Base-by-base conservation (phyloP, 768 basidiomycete species). In the Boletus fagicola region DNA sequence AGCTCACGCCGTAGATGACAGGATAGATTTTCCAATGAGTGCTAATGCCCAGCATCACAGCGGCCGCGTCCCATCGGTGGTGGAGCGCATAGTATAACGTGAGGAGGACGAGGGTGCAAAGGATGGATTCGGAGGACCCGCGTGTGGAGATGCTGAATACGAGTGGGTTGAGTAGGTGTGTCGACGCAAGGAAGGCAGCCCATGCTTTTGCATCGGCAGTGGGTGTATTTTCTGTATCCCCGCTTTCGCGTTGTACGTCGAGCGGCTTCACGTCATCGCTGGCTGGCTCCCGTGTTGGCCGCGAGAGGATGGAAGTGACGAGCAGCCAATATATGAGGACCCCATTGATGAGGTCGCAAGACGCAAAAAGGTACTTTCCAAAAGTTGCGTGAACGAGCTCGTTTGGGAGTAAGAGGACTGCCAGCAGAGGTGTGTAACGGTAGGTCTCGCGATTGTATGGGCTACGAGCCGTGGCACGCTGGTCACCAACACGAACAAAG, bases 11-110 rank as follows among this genome's bases (percentile, higher is more conserved):
- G 69, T 98, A 98, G 54, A 99, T 83, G 62, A 95, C 78, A 0
- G 97, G 97, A 67, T 97, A 98, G 54, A 99, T 92, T 75, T 99
- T 99, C 92, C 94, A 96, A 65, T 98, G 94, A 0, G 93, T 86
- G 59, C 90, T 87, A 40, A 94, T 63, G 1, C 94, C 97, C 22
- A 95, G 78, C 54, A 87, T 66, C 5, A 91, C 62, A 0, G 92
- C 94, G 0, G 92, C 84, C 4, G 72, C 59, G 49, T 81, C 78
- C 85, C 90, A 89, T 44, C 77, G 76, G 4, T 74, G 76, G 42
- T 79, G 78, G 56, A 88, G 72, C 2, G 85, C 83, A 31, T 74
- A 78, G 67, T 82, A 83, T 28, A 95, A 74, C 0, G 87, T 84
- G 51, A 82, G 73, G 39, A 97, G 79, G 39, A 98, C 89, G 55